phyloP scores from a whole-genome alignment of 2,329 filamentous ascomycete species.

The Leptoxyphium fumago region DNA sequence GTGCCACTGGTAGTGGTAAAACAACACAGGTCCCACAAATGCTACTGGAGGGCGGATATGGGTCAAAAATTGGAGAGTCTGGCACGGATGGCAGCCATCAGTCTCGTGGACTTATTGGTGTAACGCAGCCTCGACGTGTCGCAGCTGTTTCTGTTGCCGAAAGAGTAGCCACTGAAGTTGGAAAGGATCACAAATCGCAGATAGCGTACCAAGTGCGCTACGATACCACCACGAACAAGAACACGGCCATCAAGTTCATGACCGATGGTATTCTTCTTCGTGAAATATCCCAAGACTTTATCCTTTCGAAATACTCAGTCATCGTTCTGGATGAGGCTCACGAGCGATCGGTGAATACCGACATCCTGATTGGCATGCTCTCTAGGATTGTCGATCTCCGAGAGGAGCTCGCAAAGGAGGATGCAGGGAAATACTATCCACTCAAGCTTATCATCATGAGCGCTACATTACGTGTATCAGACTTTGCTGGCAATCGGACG shows the following conservation, averaged over 20 bases:
- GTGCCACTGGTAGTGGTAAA: conserved; percentile 91
- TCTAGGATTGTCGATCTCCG: conserved; percentile 81
- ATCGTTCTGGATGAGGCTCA: conserved; percentile 95
- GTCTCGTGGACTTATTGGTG: conserved; percentile 62
- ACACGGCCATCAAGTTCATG: conserved; percentile 96
- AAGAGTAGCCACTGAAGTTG: conserved; percentile 75
- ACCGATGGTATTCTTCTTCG: conserved; percentile 90
- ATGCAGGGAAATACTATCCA: conserved; percentile 52
- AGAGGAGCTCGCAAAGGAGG: conserved; percentile 56
- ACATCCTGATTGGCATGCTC: conserved; percentile 94
- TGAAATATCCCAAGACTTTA: conserved; percentile 80
- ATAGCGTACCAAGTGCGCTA: conserved; percentile 92
- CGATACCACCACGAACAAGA: conserved; percentile 63
- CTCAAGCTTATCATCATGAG: conserved; percentile 97
- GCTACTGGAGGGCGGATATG: conserved; percentile 85
- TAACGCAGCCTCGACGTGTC: conserved; percentile 88
- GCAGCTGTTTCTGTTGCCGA: conserved; percentile 95
- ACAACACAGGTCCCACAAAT: conserved; percentile 97
- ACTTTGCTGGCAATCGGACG: conserved; percentile 70
- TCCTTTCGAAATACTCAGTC: conserved; percentile 76
- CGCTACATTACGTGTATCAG: conserved; percentile 77
- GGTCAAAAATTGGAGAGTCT: conserved; percentile 46
- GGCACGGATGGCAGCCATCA: not conserved
- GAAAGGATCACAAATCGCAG: conserved; percentile 49
- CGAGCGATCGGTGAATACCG: conserved; percentile 92